These are phyloP conservation scores for Starmerella apis DNA, from an alignment of 805 yeast species.

Conservation along the genomic window DNA sequence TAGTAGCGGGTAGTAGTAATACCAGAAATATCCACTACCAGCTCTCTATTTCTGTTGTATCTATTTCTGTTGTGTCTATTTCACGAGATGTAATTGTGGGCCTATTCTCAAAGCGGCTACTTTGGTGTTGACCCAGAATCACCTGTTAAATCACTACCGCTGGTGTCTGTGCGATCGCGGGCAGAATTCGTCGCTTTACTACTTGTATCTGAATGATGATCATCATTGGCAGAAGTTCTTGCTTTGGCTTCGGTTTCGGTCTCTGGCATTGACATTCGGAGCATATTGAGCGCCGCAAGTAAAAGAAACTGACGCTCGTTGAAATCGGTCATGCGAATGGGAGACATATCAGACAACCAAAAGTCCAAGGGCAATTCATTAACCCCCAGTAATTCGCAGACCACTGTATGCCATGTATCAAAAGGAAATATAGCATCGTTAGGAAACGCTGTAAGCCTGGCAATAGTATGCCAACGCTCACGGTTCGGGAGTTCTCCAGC, in stretches of 20 bases:
- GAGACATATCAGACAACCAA: slow-evolving; percentile 24
- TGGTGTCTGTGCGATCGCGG: neutral
- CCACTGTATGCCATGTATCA: slow-evolving; percentile 15
- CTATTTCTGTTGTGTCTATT: too few relatives aligned
- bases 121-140: neutral
- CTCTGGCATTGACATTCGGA: slow-evolving; percentile 3
- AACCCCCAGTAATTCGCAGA: slow-evolving; percentile 2
- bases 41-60: too few relatives aligned
- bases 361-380: slow-evolving; percentile 4
- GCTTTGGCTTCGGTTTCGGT: neutral
- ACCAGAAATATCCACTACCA: too few relatives aligned
- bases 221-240: neutral
- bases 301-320: slow-evolving; percentile 14
- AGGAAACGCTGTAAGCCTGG: neutral
- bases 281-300: slow-evolving; percentile 4
- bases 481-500: neutral
- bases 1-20: neutral
- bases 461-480: slow-evolving; percentile 4
- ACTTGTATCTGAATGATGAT: neutral
- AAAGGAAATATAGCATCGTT: slow-evolving; percentile 1
- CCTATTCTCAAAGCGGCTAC: neutral
- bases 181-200: neutral
- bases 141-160: too few relatives aligned
- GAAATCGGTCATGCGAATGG: slow-evolving; percentile 11
- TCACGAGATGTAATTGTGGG: too few relatives aligned